Base-by-base conservation (phyloP, 2,329 filamentous ascomycete species). In the Hymenoscyphus salicellus region DNA sequence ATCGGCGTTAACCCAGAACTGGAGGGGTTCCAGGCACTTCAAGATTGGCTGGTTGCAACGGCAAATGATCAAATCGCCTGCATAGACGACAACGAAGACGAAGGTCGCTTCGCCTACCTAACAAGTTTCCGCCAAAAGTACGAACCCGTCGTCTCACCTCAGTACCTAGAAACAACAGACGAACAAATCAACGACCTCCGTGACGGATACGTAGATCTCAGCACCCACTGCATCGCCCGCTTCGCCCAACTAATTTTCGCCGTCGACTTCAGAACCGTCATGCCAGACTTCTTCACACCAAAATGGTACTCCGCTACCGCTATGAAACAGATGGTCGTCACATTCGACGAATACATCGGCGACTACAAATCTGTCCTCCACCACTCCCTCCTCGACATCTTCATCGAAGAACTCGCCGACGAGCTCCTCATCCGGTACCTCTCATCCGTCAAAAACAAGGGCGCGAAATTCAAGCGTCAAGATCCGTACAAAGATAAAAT, bases 11-110 rank as follows among this genome's bases (percentile, higher is more conserved):
- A 77, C 67, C 68, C 71, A n/a, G 86, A 88, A 58, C 77, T 87
- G 8, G 86, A 89, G 61, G 84, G 87, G 17, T 88, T 90, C 73
- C 92, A 96, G 76, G 86, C 90, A 2, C 81, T 97, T 32, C 91
- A 96, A 76, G 95, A 99, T 79, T 99, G 94, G 93, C 89, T 99
- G 63, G 88, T 99, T 61, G 93, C 95, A 56, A 92, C 96, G 64
- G 95, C 96, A 71, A 99, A 99, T 79, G 95, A 99, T 79, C 95
- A 99, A 77, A 98, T 99, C 75, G 93, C 93, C 63, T 97, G 93
- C 78, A 97, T 99, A 73, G 95, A 98, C 77, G 96, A 98, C 74
- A 90, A 90, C 70, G 89, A 92, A 66, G 89, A 91, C 61, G 86
- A 88, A 61, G 86, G 86, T 65, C 87, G 89, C 36, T 81, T 90